Percentiles rank a stretch among this genome's conserved stretches.
These are phyloP conservation scores for Panicum virgatum DNA, from an alignment of 202 grass and related monocot species.

Conservation along the genomic window DNA sequence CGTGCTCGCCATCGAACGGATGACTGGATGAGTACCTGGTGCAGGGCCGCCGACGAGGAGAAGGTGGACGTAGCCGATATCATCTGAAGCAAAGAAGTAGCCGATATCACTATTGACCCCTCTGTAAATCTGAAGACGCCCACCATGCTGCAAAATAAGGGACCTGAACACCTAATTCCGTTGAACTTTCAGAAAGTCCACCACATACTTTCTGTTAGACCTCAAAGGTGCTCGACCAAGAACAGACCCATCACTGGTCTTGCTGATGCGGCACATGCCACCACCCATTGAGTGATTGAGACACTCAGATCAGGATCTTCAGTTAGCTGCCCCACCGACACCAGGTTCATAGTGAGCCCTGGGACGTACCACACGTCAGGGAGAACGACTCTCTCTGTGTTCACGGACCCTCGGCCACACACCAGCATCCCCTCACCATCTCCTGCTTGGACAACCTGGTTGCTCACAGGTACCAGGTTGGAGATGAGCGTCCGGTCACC, in stretches of 20 bases:
- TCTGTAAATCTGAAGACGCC: background rate
- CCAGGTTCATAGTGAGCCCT: background rate
- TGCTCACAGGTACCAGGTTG: background rate
- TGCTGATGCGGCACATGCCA: background rate
- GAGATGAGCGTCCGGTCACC: background rate
- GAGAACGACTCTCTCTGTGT: background rate
- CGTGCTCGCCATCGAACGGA: too few relatives aligned
- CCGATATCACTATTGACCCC: too few relatives aligned
- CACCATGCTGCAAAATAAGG: too few relatives aligned
- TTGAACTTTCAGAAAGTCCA: background rate
- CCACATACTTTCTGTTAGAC: background rate
- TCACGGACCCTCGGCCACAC: background rate
- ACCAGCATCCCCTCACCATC: background rate
- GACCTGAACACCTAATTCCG: background rate
- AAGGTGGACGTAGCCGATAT: too few relatives aligned
- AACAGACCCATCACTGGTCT: background rate
- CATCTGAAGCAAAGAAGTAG: background rate
- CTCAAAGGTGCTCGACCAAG: background rate
- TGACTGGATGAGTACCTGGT: too few relatives aligned
- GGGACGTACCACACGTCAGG: conserved; percentile 11
- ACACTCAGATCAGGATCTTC: background rate
- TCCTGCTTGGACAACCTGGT: background rate
- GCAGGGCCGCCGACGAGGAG: too few relatives aligned
- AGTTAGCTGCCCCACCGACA: background rate
- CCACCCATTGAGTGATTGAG: background rate